These are phyloP conservation scores for Kazachstania martiniae DNA, from an alignment of 805 yeast genomes.

Conservation along the genomic window DNA sequence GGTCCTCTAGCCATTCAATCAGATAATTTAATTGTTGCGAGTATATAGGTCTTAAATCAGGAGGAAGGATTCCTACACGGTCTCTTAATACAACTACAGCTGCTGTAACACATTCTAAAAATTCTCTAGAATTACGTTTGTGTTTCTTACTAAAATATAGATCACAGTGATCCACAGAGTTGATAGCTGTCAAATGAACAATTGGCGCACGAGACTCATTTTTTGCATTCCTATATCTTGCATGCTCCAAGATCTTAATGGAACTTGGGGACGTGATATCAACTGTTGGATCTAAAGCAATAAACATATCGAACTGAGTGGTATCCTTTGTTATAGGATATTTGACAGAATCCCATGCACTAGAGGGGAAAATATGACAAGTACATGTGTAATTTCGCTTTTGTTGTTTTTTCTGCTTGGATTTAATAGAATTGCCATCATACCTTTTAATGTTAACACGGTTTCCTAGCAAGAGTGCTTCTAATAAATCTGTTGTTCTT, in stretches of 20 bases:
- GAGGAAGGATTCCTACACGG: slow-evolving; percentile 71
- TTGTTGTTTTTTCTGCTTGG: slow-evolving; percentile 29
- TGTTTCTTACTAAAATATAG: slow-evolving; percentile 33
- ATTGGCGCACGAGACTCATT: slow-evolving; percentile 37
- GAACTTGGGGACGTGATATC: slow-evolving; percentile 30
- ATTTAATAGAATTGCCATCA: slow-evolving; percentile 49
- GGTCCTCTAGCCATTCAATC: slow-evolving; percentile 46
- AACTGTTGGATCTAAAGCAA: slow-evolving; percentile 55
- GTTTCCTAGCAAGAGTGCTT: slow-evolving; percentile 58
- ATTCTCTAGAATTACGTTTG: slow-evolving; percentile 28
- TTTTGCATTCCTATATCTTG: slow-evolving; percentile 21
- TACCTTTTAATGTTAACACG: slow-evolving; percentile 46
- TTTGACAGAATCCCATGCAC: slow-evolving; percentile 8
- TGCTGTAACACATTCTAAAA: slow-evolving; percentile 61
- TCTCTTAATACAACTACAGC: slow-evolving; percentile 77
- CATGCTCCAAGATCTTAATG: slow-evolving; percentile 21
- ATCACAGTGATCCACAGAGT: slow-evolving; percentile 77
- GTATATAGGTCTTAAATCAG: slow-evolving; percentile 67
- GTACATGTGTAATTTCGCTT: slow-evolving; percentile 23
- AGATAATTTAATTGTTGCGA: slow-evolving; percentile 54
- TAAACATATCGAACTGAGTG: slow-evolving; percentile 42
- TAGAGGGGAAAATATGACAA: slow-evolving; percentile 37
- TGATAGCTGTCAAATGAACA: slow-evolving; percentile 60
- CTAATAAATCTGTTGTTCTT: slow-evolving; percentile 57
- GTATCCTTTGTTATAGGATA: slow-evolving; percentile 12